phyloP scores from a whole-genome alignment of 176 grass and related monocot genomes.

The Otatea glauca region DNA sequence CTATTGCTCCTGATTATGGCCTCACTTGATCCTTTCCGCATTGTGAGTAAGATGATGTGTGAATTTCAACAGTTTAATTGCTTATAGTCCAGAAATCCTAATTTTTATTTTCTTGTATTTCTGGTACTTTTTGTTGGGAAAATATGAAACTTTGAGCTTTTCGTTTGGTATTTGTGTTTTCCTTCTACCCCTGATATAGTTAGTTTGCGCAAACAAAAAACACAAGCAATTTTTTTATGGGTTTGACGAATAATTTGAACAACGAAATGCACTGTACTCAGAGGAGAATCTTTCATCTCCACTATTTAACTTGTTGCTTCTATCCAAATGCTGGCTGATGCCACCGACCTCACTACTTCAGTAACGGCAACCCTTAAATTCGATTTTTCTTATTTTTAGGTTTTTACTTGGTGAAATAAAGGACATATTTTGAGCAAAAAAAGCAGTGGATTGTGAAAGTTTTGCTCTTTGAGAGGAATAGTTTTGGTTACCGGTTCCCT shows the following conservation, averaged over 20 bases:
- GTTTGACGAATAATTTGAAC: neutral
- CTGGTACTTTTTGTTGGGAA: neutral
- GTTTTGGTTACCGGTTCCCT: neutral
- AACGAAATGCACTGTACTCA: neutral
- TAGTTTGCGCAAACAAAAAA: neutral
- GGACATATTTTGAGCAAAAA: neutral
- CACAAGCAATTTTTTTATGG: neutral
- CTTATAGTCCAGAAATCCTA: neutral
- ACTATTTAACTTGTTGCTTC: no score
- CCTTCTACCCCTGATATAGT: neutral
- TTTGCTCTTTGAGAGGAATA: neutral
- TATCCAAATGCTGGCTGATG: constrained; percentile 2
- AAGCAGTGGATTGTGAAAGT: neutral
- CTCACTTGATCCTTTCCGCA: constrained; percentile 59
- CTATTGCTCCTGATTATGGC: constrained; percentile 85
- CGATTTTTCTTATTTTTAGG: constrained; percentile 11
- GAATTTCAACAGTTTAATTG: neutral
- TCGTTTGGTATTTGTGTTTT: neutral
- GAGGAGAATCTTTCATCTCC: neutral
- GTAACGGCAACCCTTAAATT: no score
- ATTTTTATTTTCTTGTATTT: neutral
- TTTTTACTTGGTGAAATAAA: neutral
- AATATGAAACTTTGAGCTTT: neutral
- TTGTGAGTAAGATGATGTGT: neutral
- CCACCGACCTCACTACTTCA: neutral